Conservation (phyloP, 2,329 filamentous ascomycete species). For the Fusarium albosuccineum region DNA sequence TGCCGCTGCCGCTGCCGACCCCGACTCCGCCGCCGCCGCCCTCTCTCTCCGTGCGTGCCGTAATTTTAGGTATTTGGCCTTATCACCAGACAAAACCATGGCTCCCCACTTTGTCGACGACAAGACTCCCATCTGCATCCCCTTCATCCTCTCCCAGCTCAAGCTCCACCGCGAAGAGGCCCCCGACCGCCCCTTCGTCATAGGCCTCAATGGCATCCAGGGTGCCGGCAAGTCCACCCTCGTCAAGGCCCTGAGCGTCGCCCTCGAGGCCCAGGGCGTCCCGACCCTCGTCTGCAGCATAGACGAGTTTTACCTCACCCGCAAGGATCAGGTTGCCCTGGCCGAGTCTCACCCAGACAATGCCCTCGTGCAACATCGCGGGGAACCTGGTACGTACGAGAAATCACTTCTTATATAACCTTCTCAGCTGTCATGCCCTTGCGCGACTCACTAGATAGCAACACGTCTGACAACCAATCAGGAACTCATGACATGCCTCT, state of each 20-base stretch:
- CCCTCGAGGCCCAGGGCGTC: conserved; percentile 68
- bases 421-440: background rate
- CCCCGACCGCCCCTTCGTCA: conserved; percentile 74
- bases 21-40: conserved; percentile 5
- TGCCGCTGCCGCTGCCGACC: conserved; percentile 12
- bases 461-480: conserved; percentile 30
- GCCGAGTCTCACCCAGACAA: conserved; percentile 76
- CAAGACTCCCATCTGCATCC: conserved; percentile 81
- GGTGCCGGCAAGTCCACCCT: conserved; percentile 94
- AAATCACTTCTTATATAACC: background rate
- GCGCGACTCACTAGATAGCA: too few species aligned
- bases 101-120: conserved; percentile 73
- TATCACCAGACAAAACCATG: conserved; percentile 37
- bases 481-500: conserved; percentile 81
- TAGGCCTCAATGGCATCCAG: conserved; percentile 92
- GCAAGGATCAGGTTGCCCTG: conserved; percentile 74
- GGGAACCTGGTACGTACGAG: conserved; percentile 73
- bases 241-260: conserved; percentile 74
- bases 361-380: conserved; percentile 82
- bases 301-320: conserved; percentile 89
- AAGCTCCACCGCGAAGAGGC: conserved; percentile 58
- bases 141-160: conserved; percentile 77
- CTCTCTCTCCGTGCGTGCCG: conserved; percentile 15
- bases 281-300: conserved; percentile 83
- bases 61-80: background rate